These are phyloP conservation scores for Mortierella sp. DNA, from an alignment of 371 early-diverging fungal genomes.

Conservation along the genomic window DNA sequence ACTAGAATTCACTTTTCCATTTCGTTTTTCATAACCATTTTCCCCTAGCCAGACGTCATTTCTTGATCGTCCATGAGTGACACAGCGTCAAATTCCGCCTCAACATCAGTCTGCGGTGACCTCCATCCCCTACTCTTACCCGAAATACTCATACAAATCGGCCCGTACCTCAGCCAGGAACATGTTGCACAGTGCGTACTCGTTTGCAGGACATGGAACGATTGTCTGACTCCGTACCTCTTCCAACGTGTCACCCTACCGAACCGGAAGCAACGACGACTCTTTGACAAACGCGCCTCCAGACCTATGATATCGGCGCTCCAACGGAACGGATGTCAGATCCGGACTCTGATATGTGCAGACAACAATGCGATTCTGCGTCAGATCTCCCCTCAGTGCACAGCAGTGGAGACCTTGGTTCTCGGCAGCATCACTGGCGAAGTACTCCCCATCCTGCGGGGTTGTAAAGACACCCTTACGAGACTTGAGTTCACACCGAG, in stretches of 20 bases:
- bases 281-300: conserved; percentile 13
- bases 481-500: conserved; percentile 22
- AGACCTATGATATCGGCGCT: conserved; percentile 32
- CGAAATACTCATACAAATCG: conserved; percentile 30
- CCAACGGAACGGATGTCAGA: conserved; percentile 14
- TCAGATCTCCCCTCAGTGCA: conserved; percentile 18
- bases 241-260: conserved; percentile 30
- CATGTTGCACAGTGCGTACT: conserved; percentile 10
- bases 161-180: conserved; percentile 23
- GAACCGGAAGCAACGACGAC: conserved; percentile 5
- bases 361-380: conserved; percentile 24
- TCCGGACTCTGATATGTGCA: conserved; percentile 20
- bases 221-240: conserved; percentile 25
- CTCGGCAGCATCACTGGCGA: conserved; percentile 27
- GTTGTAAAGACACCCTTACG: conserved; percentile 14
- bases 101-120: not conserved
- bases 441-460: conserved; percentile 21
- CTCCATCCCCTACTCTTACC: conserved; percentile 33
- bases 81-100: not conserved
- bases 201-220: conserved; percentile 38
- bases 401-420: conserved; percentile 25
- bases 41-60: no score
- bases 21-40: no score
- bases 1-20: no score
- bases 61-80: no score